Evolutionary conservation across 495 filamentous ascomycete genomes (phyloP), one percentile per base, ranked within the genome.

Genomic region (Geopyxis carbonaria): DNA sequence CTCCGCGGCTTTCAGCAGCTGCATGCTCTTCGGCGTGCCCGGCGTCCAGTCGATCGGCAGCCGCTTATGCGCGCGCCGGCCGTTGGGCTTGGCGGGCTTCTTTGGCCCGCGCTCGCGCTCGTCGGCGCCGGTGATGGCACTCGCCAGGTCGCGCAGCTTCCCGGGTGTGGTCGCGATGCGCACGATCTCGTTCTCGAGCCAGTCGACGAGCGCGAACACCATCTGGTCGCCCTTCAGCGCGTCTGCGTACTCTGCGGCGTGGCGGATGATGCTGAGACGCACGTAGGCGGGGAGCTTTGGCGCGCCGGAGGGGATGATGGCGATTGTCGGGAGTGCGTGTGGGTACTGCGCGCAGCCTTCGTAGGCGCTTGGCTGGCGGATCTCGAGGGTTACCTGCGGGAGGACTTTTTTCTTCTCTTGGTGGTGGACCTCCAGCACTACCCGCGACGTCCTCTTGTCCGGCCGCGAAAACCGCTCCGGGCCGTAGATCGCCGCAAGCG

Each of bases 201-300:
- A 97, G 58, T 92, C 83, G 11, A 87, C 61, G 20, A 93, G 66
- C 38, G 80, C 79, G 58, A 83, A 97, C 7, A 93, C 69, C 75
- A 91, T 89, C 34, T 78, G 75, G 45, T 86, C 78, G 19, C 86
- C 91, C 11, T 74, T 55, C 28, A 91, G 65, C 31, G 69, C 69
- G 22, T 71, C 64, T 34, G 85, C 75, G 57, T 80, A 70, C 11
- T 68, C 60, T 2, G 93, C 65, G 2, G 72, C 72, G 58, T 77
- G 77, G 45, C 83, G 77, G 53, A 87, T 79, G 11, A 91, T 74
- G 50, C 84, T 93, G 3, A 97, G 65, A 31, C 82, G 78, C 45
- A 95, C 92, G 48, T 95, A 91, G 5, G 87, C 78, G 4, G 89
- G 89, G n/a, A 97, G 65, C 3, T 59, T 28, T 3, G 32, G 27